A percentile compares a stretch with the other conserved stretches of the same genome.
These are phyloP conservation scores for Glaciozyma antarctica DNA, from an alignment of 768 basidiomycete genomes.

Conservation along the genomic window DNA sequence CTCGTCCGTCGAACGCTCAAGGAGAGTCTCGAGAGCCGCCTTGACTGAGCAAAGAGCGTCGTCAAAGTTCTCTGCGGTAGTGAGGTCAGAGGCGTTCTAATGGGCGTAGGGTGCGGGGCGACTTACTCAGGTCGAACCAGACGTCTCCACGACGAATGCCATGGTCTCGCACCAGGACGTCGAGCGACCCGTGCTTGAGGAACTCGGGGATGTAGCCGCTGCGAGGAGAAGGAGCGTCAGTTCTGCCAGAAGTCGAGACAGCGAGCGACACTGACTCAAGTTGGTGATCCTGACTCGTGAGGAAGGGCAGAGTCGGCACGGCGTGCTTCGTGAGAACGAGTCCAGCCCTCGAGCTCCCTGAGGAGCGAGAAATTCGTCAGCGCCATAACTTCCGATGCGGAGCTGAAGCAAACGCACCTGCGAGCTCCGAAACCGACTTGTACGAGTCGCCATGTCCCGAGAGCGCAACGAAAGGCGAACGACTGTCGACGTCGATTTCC, in stretches of 20 bases:
- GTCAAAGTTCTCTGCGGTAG: constrained; percentile 38
- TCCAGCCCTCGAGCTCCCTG: constrained; percentile 47
- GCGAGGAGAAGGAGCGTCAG: no score
- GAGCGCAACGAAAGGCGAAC: constrained; percentile 58
- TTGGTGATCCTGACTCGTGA: constrained; percentile 24
- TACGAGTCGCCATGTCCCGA: constrained; percentile 59
- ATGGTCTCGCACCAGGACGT: constrained; percentile 26
- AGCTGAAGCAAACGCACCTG: constrained; percentile 14
- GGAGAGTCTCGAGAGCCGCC: constrained; percentile 18
- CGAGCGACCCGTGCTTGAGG: constrained; percentile 53
- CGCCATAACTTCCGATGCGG: no score
- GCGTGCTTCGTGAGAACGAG: constrained; percentile 53
- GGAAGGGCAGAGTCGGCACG: constrained; percentile 54
- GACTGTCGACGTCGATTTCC: constrained; percentile 43
- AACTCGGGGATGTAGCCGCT: constrained; percentile 58
- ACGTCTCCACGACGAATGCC: background rate
- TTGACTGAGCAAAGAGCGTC: constrained; percentile 40
- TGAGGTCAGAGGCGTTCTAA: constrained; percentile 34
- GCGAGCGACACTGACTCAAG: constrained; percentile 42
- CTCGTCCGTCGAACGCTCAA: constrained; percentile 10
- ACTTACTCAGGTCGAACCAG: background rate
- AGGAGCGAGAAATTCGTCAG: background rate
- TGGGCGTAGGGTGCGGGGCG: background rate
- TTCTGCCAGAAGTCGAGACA: no score
- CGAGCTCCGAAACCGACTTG: constrained; percentile 48